These are phyloP conservation scores for Trichoderma simmonsii DNA, from an alignment of 2,329 filamentous ascomycete genomes.

Conservation along the genomic window DNA sequence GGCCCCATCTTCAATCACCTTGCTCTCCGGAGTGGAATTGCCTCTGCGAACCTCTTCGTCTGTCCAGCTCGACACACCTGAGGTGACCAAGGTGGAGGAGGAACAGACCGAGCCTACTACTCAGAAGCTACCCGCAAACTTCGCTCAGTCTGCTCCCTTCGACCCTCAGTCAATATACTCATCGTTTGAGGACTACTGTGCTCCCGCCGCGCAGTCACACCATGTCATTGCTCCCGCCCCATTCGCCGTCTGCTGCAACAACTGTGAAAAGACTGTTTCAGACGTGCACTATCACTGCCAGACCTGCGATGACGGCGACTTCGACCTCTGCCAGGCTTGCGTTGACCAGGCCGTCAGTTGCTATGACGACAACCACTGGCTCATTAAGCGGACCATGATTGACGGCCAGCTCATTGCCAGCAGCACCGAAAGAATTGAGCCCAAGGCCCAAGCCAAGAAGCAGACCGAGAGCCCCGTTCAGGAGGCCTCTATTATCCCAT, in stretches of 20 bases:
- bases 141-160: not conserved
- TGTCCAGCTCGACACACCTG: not conserved
- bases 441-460: constrained; percentile 50
- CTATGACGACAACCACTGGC: constrained; percentile 77
- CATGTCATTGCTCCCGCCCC: constrained; percentile 21
- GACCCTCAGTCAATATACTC: not conserved
- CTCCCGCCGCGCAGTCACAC: not conserved
- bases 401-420: constrained; percentile 79
- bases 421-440: constrained; percentile 74
- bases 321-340: constrained; percentile 83
- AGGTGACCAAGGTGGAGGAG: not conserved
- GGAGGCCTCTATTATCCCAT: constrained; percentile 21
- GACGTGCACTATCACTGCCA: constrained; percentile 92
- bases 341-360: constrained; percentile 74
- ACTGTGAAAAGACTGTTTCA: constrained; percentile 74
- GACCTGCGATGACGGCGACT: constrained; percentile 89
- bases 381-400: constrained; percentile 84
- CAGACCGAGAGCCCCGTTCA: constrained; percentile 24
- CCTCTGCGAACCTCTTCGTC: not conserved
- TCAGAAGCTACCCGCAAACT: constrained; percentile 17
- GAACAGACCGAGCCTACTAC: constrained; percentile 9
- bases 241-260: constrained; percentile 93
- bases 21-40: constrained; percentile 9
- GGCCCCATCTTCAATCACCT: not conserved
- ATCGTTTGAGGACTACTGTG: constrained; percentile 4